Base-by-base conservation (phyloP, 2,329 filamentous ascomycete species). In the Arachnomyces sp. region DNA sequence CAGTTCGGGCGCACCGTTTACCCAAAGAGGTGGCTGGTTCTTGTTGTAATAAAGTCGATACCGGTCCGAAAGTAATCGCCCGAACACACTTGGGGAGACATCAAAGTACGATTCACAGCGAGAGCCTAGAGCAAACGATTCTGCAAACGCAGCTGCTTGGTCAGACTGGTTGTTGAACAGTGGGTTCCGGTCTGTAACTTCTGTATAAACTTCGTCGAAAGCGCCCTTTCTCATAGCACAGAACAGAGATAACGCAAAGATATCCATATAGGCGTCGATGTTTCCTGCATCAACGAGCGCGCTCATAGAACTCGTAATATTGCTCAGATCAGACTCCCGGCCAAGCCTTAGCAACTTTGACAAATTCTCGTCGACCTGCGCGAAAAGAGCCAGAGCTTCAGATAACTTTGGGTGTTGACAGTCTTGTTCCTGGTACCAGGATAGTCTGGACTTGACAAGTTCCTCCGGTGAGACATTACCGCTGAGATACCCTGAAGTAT, bases 41-140 rank as follows among this genome's bases (percentile, higher is more conserved):
- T 67, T 54, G n/a, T 55, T 61, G 41, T 71, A 70, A 34, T 67
- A 59, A 14, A 58, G 56, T 17, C 68, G 57, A 48, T 72, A 68
- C 3, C 64, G 58, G 44, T 58, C 50, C 1, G 60, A 60, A 7
- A 67, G 48, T 20, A 66, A 47, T 40, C 66, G 66, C 37, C 72
- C 72, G 28, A 75, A 59, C 4, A 63, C 61, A 20, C 66, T 67
- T 2, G 72, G 71, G 2, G 62, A 52, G 36, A 80, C 68, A 43
- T 76, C 76, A 43, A 81, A 78, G 50, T 79, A 81, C 1, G 72
- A 66, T 44, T 79, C 75, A 50, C 77, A 81, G 39, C 76, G 72
- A 3, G 77, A 80, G 1, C 77, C 77, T 2, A 80, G 61, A 0
- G 76, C 77, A 57, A 78, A 81, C 0, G 78, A 70, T 52, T 81